Base-by-base conservation (phyloP, 2,329 filamentous ascomycete species). In the Epichloe baconii region DNA sequence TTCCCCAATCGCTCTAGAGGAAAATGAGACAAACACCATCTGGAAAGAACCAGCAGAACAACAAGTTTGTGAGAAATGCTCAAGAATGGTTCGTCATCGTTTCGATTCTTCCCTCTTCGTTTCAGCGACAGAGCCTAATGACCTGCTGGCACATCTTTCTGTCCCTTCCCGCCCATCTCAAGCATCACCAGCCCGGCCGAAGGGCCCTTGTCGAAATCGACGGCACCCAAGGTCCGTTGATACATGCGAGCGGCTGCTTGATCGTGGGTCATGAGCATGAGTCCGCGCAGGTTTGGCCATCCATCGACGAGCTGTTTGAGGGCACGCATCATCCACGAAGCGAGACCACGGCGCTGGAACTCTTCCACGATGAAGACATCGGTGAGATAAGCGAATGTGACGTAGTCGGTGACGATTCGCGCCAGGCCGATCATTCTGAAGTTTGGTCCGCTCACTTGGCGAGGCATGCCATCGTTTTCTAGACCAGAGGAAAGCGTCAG, bases 321-420 rank as follows among this genome's bases (percentile, higher is more conserved):
- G 57, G 77, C 80, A 5, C 69, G 64, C 62, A 86, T 75, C 61
- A 87, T 66, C 80, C 82, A 87, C 43, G 69, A 75, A 3, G 79
- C 84, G 1, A 88, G 69, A 0, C 84, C 83, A 10, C 72, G 68
- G 4, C 77, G 74, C 60, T 83, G 81, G 58, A 80, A 77, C 40
- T 75, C 71, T 0, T 76, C 70, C 3, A 79, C 62, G 21, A 87
- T 70, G 62, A 83, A 87, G 19, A 86, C 79, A 59, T 87, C 84
- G 26, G 83, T 83, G 50, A 72, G 66, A 53, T 85, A 88, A 36
- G 77, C 81, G 57, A 86, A 79, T 0, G 83, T 84, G 45, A 80
- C 74, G 58, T 78, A 76, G 64, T 88, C 85, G 8, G 84, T 88
- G 48, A 88, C 69, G n/a, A 85, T 64, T 36, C 85, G 68, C 45